phyloP scores from a whole-genome alignment of 257 asterid species.

The Datura wrightii region DNA sequence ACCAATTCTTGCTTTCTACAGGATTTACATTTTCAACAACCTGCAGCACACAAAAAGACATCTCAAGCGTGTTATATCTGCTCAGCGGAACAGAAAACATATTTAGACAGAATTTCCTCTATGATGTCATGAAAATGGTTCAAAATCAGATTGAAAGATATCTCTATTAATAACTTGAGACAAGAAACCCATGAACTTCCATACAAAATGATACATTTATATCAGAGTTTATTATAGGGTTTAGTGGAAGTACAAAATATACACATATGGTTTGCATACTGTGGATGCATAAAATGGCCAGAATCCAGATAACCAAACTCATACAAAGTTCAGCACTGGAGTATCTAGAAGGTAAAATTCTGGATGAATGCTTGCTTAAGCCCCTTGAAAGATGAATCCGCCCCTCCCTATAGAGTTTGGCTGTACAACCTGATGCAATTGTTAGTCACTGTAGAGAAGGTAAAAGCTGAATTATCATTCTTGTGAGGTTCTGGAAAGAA shows the following conservation, averaged over 20 bases:
- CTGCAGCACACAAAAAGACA: constrained; percentile 47
- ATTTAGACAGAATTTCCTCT: constrained; percentile 18
- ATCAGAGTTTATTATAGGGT: neutral
- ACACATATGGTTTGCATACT: neutral
- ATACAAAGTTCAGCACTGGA: neutral
- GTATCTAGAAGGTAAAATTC: neutral
- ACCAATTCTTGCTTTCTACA: constrained; percentile 86
- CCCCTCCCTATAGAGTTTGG: neutral
- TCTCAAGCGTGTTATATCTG: neutral
- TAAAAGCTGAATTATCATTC: neutral
- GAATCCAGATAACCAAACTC: neutral
- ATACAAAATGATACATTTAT: neutral
- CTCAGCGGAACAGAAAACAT: neutral
- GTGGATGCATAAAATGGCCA: neutral
- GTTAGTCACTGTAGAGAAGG: neutral
- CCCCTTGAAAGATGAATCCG: neutral
- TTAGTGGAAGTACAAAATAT: constrained; percentile 2
- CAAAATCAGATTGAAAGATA: constrained; percentile 3
- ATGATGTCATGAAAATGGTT: neutral
- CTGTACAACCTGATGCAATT: neutral
- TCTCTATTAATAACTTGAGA: neutral
- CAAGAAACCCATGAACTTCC: neutral
- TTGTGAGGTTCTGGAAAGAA: neutral
- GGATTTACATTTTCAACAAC: constrained; percentile 88
- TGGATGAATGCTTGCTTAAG: neutral